Conservation (phyloP, 1,139 yeast genomes). For the Kurtzmaniella natalensis region DNA sequence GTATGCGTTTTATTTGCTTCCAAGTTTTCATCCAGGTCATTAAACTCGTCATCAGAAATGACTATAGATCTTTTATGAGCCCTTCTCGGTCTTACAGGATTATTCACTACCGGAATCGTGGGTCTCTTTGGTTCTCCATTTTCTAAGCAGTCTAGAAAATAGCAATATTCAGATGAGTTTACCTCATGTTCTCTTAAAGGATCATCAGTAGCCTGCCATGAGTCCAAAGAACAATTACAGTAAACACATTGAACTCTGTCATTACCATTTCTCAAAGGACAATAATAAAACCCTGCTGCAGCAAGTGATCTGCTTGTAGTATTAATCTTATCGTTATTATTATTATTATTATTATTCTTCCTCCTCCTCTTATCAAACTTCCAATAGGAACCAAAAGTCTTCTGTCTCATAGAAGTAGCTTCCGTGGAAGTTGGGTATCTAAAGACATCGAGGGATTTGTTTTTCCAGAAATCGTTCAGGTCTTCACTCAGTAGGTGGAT, state of each 20-base stretch:
- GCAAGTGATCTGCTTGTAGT: conserved; percentile 42
- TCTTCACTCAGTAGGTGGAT: conserved; percentile 10
- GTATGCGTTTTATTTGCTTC: too few relatives aligned
- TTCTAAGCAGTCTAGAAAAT: conserved; percentile 26
- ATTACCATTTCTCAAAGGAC: conserved; percentile 42
- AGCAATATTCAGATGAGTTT: conserved; percentile 44
- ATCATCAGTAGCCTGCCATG: conserved; percentile 68
- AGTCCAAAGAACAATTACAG: conserved; percentile 64
- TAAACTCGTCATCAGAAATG: too few relatives aligned
- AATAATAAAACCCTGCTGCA: conserved; percentile 51
- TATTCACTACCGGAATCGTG: too few relatives aligned
- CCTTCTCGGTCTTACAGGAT: too few relatives aligned
- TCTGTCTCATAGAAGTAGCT: conserved; percentile 39
- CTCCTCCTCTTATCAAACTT: conserved; percentile 40
- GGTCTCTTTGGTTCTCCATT: conserved; percentile 2
- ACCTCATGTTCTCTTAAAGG: conserved; percentile 53
- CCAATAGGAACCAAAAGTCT: conserved; percentile 53
- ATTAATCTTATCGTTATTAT: conserved; percentile 17
- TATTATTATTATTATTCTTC: conserved; percentile 24
- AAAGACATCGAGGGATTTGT: conserved; percentile 4
- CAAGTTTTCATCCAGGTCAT: too few relatives aligned
- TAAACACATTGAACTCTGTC: conserved; percentile 71
- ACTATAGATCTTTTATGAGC: too few relatives aligned
- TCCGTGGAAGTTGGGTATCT: conserved; percentile 26
- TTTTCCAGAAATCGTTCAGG: conserved; percentile 6